Evolutionary conservation across 495 filamentous ascomycete species (phyloP), one percentile per base, ranked within the genome.

Genomic region (Aspergillus cristatus): DNA sequence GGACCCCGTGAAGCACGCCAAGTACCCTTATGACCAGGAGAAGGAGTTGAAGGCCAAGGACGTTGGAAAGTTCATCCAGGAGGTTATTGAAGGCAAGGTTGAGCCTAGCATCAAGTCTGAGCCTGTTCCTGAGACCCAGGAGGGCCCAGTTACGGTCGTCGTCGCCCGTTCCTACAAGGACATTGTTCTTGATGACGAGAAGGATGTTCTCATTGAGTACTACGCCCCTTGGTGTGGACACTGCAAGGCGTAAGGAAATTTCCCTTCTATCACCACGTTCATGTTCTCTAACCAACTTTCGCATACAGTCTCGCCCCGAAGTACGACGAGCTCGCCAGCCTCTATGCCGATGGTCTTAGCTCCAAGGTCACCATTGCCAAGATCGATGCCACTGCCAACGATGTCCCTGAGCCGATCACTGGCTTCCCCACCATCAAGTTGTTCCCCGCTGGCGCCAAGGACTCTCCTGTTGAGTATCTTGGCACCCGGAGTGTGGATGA

Each of bases 361-460:
- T 82, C 86, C 39, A 84, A 95, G 75, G 81, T 97, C 26, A 82
- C 82, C 43, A 79, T 99, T 51, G 91, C 93, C 60, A 99, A 99
- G 78, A 84, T 99, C 52, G 91, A 99, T 58, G 91, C 91, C 33
- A 99, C 93, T 25, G 68, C 72, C 70, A 98, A 98, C 69, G 91
- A 98, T 57, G 84, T 97, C 17, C 91, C 93, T 10, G 89, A 96
- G 62, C 82, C 94, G 59, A 91, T 99, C 60, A 78, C 83, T 58
- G 91, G 91, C 37, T 99, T 99, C 85, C 91, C 91, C 18, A 99
- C 91, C 57, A 97, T 99, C 76, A 99, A 96, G 76, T 75, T 99
- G 26, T 99, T 78, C 81, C 79, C 86, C 41, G 91, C 93, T 39
- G 89, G 88, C 43, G 68, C 74, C 58, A 99, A 99, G 77, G 72